phyloP scores from a whole-genome alignment of 139 green algal species.

The Picochlorum sp. region DNA sequence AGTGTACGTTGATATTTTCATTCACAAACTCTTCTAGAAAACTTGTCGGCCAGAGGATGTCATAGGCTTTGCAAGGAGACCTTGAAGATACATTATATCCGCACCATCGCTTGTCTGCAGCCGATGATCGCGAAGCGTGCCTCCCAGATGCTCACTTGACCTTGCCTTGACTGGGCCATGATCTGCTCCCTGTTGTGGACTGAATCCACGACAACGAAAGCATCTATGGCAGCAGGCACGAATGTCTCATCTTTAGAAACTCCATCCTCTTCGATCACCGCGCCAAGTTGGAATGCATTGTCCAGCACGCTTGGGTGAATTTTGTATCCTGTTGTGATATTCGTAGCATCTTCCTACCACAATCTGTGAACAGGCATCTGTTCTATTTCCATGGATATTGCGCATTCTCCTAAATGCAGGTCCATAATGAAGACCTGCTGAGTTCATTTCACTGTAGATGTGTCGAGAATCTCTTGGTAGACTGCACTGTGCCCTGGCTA shows the following conservation, averaged over 20 bases:
- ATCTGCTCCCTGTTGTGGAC: background rate
- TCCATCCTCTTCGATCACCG: constrained; percentile 30
- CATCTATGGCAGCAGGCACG: constrained; percentile 46
- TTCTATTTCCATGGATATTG: constrained; percentile 11
- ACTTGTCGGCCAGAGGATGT: background rate
- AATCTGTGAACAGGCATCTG: background rate
- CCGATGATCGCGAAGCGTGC: constrained; percentile 17
- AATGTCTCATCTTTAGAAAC: constrained; percentile 7
- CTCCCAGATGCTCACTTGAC: background rate
- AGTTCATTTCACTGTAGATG: constrained; percentile 36
- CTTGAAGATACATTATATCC: constrained; percentile 31
- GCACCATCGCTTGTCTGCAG: constrained; percentile 20
- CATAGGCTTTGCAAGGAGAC: constrained; percentile 42
- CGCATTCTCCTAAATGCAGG: constrained; percentile 37
- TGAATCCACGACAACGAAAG: constrained; percentile 9
- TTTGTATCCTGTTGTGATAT: constrained; percentile 7
- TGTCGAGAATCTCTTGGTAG: constrained; percentile 15
- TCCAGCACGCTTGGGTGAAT: constrained; percentile 20
- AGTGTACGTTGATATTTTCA: background rate
- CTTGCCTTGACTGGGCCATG: background rate
- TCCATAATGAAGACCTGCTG: constrained; percentile 61
- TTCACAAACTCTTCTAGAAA: background rate
- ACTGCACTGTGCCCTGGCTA: constrained; percentile 26
- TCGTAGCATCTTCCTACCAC: background rate
- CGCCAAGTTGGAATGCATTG: constrained; percentile 46